Evolutionary conservation across 192 early-diverging fungal genomes (phyloP).

Genomic region (Lobosporangium transversale): DNA sequence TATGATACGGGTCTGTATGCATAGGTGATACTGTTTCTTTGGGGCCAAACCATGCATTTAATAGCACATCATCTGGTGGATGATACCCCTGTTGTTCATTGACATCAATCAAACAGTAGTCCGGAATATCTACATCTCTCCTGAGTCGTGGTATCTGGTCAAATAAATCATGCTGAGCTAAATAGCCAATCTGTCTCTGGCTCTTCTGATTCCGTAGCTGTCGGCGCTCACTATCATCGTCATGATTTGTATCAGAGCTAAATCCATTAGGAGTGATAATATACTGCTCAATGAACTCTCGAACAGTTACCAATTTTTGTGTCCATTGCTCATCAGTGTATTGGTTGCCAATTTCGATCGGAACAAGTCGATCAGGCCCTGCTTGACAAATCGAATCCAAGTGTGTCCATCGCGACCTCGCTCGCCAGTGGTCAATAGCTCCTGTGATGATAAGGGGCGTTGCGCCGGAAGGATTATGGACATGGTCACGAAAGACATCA

Average conservation of each 20-base stretch:
- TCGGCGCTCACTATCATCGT: background rate
- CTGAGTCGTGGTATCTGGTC: conserved; percentile 75
- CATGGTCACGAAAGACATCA: conserved; percentile 47
- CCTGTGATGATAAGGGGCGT: conserved; percentile 65
- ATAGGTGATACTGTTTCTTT: conserved; percentile 82
- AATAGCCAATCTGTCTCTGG: conserved; percentile 61
- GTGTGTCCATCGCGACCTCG: conserved; percentile 69
- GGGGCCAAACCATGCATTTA: conserved; percentile 89
- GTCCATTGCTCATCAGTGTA: conserved; percentile 85
- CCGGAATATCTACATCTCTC: conserved; percentile 78
- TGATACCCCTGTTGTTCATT: conserved; percentile 31
- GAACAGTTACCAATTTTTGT: conserved; percentile 75
- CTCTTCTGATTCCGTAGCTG: background rate
- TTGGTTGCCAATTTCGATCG: conserved; percentile 81
- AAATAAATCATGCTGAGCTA: conserved; percentile 90
- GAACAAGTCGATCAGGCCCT: conserved; percentile 76
- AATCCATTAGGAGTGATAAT: conserved; percentile 10
- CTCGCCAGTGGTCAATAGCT: conserved; percentile 75
- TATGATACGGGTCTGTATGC: conserved; percentile 85
- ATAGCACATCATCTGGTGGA: conserved; percentile 58
- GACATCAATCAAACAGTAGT: conserved; percentile 75
- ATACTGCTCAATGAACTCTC: conserved; percentile 72
- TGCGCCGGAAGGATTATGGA: conserved; percentile 21
- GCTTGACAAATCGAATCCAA: conserved; percentile 67
- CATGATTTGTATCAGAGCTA: background rate